Evolutionary conservation across 768 basidiomycete species (phyloP), one percentile per base, ranked within the genome.

Genomic region (Kwoniella pini): DNA sequence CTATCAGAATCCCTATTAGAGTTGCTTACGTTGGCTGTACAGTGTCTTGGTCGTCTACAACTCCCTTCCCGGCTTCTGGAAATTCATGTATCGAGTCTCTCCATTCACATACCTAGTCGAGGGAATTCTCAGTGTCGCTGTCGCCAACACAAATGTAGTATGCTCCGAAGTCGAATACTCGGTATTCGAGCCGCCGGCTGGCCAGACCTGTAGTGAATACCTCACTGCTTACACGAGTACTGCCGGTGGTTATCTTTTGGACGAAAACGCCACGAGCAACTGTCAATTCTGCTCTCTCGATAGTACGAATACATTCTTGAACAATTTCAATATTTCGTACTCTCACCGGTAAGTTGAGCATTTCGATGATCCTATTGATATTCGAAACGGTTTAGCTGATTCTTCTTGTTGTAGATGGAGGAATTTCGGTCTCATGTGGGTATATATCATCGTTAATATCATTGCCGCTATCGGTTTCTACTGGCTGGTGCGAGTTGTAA

Each of bases 221-320:
- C 87, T 87, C 0, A 72, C 80, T n/a, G 80, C 84, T 10, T 94
- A 90, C 76, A 84, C 87, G 12, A 62, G 62, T 0, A 75, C 70
- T 0, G 82, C 83, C 49, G 88, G 88, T 0, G 91, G 91, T 0
- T 92, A 92, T 76, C 79, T 94, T 15, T 82, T 86, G 57, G 86
- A 92, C 67, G 81, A 83, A 0, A 80, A 82, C 55, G 88, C 83
- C 11, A 87, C 85, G 0, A 54, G 74, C 1, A 72, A 77, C 5
- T 94, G 92, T 76, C 82, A 83, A 15, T 93, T 90, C 75, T 93
- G 91, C 69, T 76, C 85, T 2, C 80, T 81, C 36, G 71, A 80
- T n/a, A 82, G 82, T 0, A 85, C 87, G 0, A 86, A 90, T 71
- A 73, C 81, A 40, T 88, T 84, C 80, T 77, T 89, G 52, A 78